Evolutionary conservation across 441 rosid genomes (phyloP).

Genomic region (Dalechampia spathulata): DNA sequence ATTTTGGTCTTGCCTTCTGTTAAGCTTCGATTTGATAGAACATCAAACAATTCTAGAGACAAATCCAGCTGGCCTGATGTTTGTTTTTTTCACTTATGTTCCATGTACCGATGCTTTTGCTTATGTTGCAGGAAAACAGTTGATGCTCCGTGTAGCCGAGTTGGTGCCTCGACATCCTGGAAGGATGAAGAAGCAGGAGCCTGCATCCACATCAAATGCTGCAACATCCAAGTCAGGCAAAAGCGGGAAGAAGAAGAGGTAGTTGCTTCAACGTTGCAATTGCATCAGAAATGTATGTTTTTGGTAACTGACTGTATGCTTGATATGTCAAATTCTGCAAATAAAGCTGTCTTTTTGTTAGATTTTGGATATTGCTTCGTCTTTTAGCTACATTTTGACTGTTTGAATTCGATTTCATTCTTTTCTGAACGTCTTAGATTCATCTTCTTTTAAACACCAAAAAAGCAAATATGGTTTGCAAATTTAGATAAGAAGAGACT

Average conservation of each 20-base stretch:
- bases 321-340: no score
- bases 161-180: constrained; percentile 86
- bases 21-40: no score
- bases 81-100: neutral
- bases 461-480: neutral
- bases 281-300: neutral
- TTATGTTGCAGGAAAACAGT: constrained; percentile 62
- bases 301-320: neutral
- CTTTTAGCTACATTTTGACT: neutral
- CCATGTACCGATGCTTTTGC: neutral
- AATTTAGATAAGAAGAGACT: neutral
- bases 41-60: no score
- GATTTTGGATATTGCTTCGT: neutral
- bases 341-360: neutral
- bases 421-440: neutral
- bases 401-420: neutral
- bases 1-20: neutral
- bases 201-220: constrained; percentile 49
- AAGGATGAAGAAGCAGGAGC: constrained; percentile 78
- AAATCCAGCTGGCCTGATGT: no score
- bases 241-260: constrained; percentile 86
- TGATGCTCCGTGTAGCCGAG: constrained; percentile 86
- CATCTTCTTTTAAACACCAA: neutral
- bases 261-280: constrained; percentile 7
- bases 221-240: constrained; percentile 74